phyloP scores from a whole-genome alignment of 164 flowering plant genomes.

The Kalanchoe fedtschenkoi region DNA sequence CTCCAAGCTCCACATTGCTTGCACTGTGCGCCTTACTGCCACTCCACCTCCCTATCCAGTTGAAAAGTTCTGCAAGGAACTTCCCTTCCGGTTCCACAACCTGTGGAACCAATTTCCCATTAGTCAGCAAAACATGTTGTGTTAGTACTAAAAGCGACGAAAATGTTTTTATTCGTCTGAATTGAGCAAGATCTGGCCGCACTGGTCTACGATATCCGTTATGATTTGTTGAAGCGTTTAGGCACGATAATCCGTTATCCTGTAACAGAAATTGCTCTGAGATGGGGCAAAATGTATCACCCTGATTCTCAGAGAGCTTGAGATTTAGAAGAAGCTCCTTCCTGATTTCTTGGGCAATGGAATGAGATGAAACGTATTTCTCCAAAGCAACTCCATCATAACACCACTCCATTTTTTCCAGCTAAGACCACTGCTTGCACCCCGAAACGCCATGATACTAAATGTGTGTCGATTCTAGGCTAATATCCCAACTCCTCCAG shows the following conservation, averaged over 20 bases:
- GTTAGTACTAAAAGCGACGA: too few relatives aligned
- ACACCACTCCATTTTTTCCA: constrained; percentile 16
- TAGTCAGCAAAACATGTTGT: too few relatives aligned
- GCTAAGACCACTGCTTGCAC: constrained; percentile 29
- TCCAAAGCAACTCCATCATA: neutral
- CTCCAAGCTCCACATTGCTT: constrained; percentile 38
- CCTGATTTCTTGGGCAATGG: constrained; percentile 73
- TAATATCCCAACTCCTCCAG: neutral
- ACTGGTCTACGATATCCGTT: constrained; percentile 39
- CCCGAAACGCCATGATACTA: constrained; percentile 39
- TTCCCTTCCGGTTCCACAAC: constrained; percentile 88
- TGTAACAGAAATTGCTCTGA: too few relatives aligned
- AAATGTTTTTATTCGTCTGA: too few relatives aligned
- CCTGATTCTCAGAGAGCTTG: constrained; percentile 77
- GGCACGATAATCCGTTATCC: neutral
- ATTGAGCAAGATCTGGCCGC: constrained; percentile 90
- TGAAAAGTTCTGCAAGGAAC: constrained; percentile 46
- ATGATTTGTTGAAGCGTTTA: neutral
- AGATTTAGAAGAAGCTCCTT: constrained; percentile 75
- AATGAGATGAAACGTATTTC: neutral
- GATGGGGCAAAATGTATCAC: constrained; percentile 16
- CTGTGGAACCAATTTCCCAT: too few relatives aligned
- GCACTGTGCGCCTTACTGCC: constrained; percentile 56
- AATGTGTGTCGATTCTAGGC: neutral
- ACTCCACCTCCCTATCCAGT: constrained; percentile 43